A percentile compares a stretch with the other conserved stretches of the same genome.
phyloP scores from a whole-genome alignment of 2,329 filamentous ascomycete species.

The Hirsutella rhossiliensis region DNA sequence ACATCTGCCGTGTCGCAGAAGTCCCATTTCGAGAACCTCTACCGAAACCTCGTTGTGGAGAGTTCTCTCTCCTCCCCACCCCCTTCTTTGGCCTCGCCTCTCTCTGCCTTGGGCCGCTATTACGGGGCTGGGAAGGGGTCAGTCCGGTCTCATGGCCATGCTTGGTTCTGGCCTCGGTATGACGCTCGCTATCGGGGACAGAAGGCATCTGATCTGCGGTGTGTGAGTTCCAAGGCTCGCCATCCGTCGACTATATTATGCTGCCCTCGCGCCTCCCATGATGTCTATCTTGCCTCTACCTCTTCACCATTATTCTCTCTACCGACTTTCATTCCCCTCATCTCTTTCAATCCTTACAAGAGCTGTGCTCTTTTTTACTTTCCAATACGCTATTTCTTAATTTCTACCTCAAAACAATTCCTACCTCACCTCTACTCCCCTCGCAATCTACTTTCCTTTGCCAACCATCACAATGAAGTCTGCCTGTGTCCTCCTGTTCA shows the following conservation, averaged over 20 bases:
- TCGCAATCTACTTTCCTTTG: not conserved
- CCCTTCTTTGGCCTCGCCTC: no score
- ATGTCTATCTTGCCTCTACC: conserved; percentile 3
- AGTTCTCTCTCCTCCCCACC: no score
- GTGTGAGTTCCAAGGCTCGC: not conserved
- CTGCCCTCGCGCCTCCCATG: not conserved
- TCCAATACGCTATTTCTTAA: not conserved
- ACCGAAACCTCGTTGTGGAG: no score
- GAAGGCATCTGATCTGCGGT: not conserved
- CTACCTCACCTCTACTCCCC: not conserved
- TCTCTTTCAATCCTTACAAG: conserved; percentile 5
- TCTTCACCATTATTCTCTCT: not conserved
- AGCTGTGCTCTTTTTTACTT: conserved; percentile 18
- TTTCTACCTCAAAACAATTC: conserved; percentile 1
- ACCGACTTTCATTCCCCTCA: conserved; percentile 2
- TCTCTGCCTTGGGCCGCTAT: not conserved
- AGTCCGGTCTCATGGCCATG: conserved; percentile 8
- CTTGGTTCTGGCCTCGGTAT: not conserved
- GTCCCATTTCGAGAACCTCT: no score
- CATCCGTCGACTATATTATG: conserved; percentile 1
- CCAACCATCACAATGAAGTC: conserved; percentile 14
- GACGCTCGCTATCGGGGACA: no score
- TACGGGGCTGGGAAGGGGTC: conserved; percentile 1
- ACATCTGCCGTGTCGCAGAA: no score
- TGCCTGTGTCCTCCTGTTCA: conserved; percentile 13